phyloP scores from a whole-genome alignment of 768 basidiomycete genomes.

The Leccinum boreale region DNA sequence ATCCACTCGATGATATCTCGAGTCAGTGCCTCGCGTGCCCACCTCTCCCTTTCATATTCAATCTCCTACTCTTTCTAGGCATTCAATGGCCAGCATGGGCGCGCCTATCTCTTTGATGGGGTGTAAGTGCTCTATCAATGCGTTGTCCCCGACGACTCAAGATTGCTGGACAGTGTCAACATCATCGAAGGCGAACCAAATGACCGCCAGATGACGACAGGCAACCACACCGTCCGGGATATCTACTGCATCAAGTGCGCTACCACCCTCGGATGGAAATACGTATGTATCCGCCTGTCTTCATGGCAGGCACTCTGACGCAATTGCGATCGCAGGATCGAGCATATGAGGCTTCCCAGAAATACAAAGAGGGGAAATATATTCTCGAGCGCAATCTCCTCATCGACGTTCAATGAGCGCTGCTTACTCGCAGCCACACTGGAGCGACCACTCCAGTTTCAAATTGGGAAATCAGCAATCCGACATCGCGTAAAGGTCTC shows the following conservation, averaged over 20 bases:
- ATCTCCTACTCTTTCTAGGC: constrained; percentile 50
- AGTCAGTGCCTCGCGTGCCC: constrained; percentile 41
- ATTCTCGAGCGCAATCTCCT: constrained; percentile 94
- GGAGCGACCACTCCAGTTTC: constrained; percentile 1
- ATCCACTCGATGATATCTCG: constrained; percentile 89
- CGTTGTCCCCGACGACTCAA: constrained; percentile 10
- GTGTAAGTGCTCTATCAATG: constrained; percentile 59
- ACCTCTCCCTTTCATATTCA: constrained; percentile 8
- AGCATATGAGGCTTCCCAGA: constrained; percentile 86
- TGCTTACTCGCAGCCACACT: constrained; percentile 7
- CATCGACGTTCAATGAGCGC: constrained; percentile 71
- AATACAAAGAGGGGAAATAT: constrained; percentile 98
- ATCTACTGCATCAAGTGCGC: constrained; percentile 92
- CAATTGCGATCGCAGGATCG: constrained; percentile 59
- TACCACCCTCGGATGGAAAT: constrained; percentile 94
- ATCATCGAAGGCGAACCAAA: constrained; percentile 84
- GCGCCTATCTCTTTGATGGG: constrained; percentile 90
- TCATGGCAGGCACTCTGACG: neutral
- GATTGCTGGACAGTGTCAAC: constrained; percentile 65
- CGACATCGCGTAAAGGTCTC: constrained; percentile 11
- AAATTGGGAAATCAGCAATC: constrained; percentile 8
- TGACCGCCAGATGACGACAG: constrained; percentile 96
- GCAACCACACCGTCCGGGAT: constrained; percentile 93
- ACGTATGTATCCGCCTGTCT: constrained; percentile 46
- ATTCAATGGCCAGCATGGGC: constrained; percentile 95